Conservation (phyloP, 2,329 filamentous ascomycete genomes). For the Hypoxylon sp. region DNA sequence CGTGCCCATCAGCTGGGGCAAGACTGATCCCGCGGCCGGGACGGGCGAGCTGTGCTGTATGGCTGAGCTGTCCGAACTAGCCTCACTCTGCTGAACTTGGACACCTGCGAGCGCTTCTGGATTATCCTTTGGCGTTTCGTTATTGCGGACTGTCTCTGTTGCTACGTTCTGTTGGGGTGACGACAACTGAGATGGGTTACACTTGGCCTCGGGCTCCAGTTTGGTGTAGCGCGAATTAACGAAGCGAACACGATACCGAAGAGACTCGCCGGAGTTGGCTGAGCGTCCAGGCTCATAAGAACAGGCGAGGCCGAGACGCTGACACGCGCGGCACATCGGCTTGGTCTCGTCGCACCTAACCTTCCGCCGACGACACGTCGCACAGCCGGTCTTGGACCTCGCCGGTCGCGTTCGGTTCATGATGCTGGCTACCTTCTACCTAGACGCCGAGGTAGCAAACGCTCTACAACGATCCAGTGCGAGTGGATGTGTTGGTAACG, state of each 20-base stretch:
- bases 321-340: constrained; percentile 36
- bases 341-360: constrained; percentile 43
- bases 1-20: constrained; percentile 2
- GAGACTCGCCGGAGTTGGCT: constrained; percentile 22
- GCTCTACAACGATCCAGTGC: no score
- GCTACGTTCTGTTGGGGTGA: not conserved
- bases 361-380: constrained; percentile 39
- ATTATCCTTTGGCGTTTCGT: constrained; percentile 7
- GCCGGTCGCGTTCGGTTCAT: constrained; percentile 30
- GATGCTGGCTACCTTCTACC: not conserved
- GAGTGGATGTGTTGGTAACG: not conserved
- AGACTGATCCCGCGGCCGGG: constrained; percentile 5
- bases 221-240: constrained; percentile 31
- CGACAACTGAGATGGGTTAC: not conserved
- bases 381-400: constrained; percentile 36
- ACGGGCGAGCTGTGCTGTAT: constrained; percentile 11
- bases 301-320: constrained; percentile 33
- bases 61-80: not conserved
- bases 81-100: not conserved
- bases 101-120: constrained; percentile 1
- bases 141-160: not conserved
- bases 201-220: constrained; percentile 3
- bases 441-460: not conserved
- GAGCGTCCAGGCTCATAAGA: constrained; percentile 26
- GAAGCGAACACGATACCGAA: constrained; percentile 32